Evolutionary conservation across 805 yeast species (phyloP), one percentile per base, ranked within the genome.

Genomic region (Zygosaccharomyces lentus): DNA sequence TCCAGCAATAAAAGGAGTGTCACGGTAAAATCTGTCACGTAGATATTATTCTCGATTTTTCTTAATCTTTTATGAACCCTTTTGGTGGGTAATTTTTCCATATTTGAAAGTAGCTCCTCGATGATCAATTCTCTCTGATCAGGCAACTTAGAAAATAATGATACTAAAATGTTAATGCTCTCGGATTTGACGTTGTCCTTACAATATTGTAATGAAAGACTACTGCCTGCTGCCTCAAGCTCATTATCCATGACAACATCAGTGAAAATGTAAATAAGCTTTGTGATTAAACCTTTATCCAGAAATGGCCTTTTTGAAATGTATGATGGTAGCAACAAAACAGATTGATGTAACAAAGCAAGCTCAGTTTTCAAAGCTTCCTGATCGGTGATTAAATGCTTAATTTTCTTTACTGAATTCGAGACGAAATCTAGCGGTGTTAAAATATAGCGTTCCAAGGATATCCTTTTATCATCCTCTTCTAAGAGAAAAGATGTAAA

Each of bases 71-170:
- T 59, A 13, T 55, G 59, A 0, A 61, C 34, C 52, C 76, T 80
- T 24, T 70, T 69, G 0, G 66, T 62, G 0, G 85, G 77, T 2
- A 81, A 54, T 17, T 67, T 71, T 38, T 76, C 78, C 43, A 81
- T 64, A 45, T 74, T 75, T 1, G 73, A 63, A 9, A 83, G 54
- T 2, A 84, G 54, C 58, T 87, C 93, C 43, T 75, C 75, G 6
- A 86, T 54, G 4, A 87, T 71, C 56, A 81, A 83, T 1, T 65
- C 63, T 45, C 85, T 66, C 55, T 87, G 95, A 34, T 72, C 75
- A 1, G 68, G 63, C 40, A 71, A 58, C 15, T 56, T 59, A 29
- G 58, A 55, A 56, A 77, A 80, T 9, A 80, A 65, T 6, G 67
- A 44, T 12, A 60, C 56, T 13, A 68, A 36, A 30, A 74, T 50